Evolutionary conservation across 139 green algal species (phyloP).

Genomic region (Zygnema cylindricum): DNA sequence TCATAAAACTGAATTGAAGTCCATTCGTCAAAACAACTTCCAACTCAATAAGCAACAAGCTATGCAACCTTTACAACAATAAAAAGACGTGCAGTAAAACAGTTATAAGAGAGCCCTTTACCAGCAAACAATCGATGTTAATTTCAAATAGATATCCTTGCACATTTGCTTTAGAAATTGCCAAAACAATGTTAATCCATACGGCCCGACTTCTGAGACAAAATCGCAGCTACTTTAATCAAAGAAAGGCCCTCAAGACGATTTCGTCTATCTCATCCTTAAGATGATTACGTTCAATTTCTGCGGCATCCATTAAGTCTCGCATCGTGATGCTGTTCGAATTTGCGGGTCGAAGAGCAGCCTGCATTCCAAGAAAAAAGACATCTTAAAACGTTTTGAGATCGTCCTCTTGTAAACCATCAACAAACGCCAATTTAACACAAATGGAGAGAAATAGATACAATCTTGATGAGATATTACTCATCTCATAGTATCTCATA

Average conservation of each 20-base stretch:
- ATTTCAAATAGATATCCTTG: neutral
- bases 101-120: no score
- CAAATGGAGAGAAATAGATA: neutral
- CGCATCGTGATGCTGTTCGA: neutral
- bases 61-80: constrained; percentile 3
- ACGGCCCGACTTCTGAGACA: neutral
- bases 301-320: constrained; percentile 33
- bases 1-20: no score
- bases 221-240: neutral
- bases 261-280: constrained; percentile 25
- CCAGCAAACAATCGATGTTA: neutral
- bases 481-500: neutral
- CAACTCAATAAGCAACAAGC: no score
- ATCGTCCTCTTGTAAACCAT: no score
- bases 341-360: neutral
- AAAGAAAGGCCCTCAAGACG: constrained; percentile 30
- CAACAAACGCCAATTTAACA: neutral
- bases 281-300: neutral
- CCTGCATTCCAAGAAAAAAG: neutral
- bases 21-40: no score
- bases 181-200: neutral
- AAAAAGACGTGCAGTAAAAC: no score
- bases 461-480: neutral
- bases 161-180: neutral
- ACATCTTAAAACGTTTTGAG: neutral